phyloP scores from a whole-genome alignment of 345 rosid genomes.

The Ricinus communis region DNA sequence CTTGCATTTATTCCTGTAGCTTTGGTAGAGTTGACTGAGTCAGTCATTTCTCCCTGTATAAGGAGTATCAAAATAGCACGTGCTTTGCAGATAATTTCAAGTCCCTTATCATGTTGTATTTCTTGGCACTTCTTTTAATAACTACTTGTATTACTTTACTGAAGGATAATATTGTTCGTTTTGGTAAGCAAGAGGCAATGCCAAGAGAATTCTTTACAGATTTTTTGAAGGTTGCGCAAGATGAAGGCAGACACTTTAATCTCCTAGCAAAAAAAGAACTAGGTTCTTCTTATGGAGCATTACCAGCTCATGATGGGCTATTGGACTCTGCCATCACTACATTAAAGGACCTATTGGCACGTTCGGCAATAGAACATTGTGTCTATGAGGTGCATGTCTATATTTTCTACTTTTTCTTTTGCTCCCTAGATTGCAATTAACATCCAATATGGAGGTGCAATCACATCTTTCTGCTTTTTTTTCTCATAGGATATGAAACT shows the following conservation, averaged over 20 bases:
- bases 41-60: no score
- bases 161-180: constrained; percentile 90
- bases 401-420: neutral
- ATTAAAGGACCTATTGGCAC: constrained; percentile 68
- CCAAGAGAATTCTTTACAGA: constrained; percentile 89
- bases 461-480: neutral
- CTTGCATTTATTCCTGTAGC: no score
- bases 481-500: neutral
- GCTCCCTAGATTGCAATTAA: neutral
- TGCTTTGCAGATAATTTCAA: no score
- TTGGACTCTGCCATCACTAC: constrained; percentile 88
- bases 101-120: neutral
- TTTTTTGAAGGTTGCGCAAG: constrained; percentile 86
- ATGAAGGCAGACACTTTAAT: constrained; percentile 84
- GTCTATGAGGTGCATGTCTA: constrained; percentile 70
- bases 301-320: constrained; percentile 91
- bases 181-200: constrained; percentile 87
- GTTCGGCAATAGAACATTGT: constrained; percentile 85
- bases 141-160: neutral
- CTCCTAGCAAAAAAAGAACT: constrained; percentile 71
- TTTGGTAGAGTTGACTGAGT: no score
- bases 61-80: no score
- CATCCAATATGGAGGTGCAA: neutral
- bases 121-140: neutral
- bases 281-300: constrained; percentile 75